phyloP scores from a whole-genome alignment of 2,329 filamentous ascomycete genomes.

The Gnomoniopsis smithogilvyi region DNA sequence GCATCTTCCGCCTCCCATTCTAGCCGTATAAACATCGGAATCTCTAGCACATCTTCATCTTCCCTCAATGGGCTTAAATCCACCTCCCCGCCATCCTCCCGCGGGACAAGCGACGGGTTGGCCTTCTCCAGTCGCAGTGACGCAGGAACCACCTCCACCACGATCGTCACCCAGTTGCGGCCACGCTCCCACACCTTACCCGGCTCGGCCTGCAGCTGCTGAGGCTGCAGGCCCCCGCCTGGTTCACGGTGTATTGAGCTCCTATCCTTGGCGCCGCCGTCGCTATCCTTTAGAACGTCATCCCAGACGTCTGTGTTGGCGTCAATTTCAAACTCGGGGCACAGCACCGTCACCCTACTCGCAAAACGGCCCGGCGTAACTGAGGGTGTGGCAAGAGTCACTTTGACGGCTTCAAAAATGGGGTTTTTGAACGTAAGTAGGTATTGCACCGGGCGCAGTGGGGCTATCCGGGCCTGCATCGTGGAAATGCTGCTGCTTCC shows the following conservation, averaged over 20 bases:
- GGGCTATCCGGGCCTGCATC: conserved; percentile 41
- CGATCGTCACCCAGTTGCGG: conserved; percentile 91
- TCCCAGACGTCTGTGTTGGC: conserved; percentile 88
- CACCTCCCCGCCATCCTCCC: conserved; percentile 32
- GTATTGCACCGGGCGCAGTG: conserved; percentile 68
- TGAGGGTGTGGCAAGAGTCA: conserved; percentile 82
- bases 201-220: conserved; percentile 67
- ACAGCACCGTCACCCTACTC: conserved; percentile 84
- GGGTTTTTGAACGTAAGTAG: conserved; percentile 90
- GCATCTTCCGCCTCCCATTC: conserved; percentile 78
- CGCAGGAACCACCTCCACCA: conserved; percentile 80
- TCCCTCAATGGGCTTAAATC: conserved; percentile 49
- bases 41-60: conserved; percentile 71
- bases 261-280: conserved; percentile 24
- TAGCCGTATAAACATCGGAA: conserved; percentile 88
- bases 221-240: conserved; percentile 31
- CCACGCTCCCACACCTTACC: conserved; percentile 97
- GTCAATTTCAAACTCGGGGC: conserved; percentile 90
- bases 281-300: conserved; percentile 68
- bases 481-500: neutral
- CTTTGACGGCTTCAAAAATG: conserved; percentile 84
- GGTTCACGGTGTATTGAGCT: conserved; percentile 18
- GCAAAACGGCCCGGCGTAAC: conserved; percentile 73
- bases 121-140: conserved; percentile 40
- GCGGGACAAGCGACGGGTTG: conserved; percentile 17